Evolutionary conservation across 176 grass and related monocot genomes (phyloP), one percentile per base, ranked within the genome.

Genomic region (Cenchrus purpureus): DNA sequence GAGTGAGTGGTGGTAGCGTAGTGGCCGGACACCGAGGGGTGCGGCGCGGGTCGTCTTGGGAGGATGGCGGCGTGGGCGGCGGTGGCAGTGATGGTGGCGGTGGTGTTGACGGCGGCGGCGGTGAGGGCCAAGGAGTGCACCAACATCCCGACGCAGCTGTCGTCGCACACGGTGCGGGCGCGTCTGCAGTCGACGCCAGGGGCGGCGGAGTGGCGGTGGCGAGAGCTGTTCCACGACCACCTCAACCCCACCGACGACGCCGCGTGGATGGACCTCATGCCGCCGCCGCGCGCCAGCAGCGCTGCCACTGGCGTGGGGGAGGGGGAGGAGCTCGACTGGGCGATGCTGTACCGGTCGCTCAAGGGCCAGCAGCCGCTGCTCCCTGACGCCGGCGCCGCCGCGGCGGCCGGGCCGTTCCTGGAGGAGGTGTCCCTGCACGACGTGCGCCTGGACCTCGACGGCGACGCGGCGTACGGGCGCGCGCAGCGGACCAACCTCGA

Each of bases 401-500:
- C 5, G 86, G 70, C 8, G 3, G 53, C 19, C 19, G 62, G 45
- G 76, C 0, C 74, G 60, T 87, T 94, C 62, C 57, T 97, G 31
- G 83, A 73, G 64, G 92, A 90, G 83, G 90, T 71, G 52, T 82
- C 89, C 22, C 94, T 97, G 53, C 90, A 94, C 13, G 92, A 94
- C 53, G 87, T 97, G 76, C 70, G 85, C 5, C 79, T 97, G 15
- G 89, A 92, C 54, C 48, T 2, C 15, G 51, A 68, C 89, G 43
- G 60, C 61, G 70, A 92, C 71, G 73, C 63, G n/a, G 55, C 77
- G 50, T 92, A 92, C 69, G 94, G 87, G 70, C 78, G 46, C 0
- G 94, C 92, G 44, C 87, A 97, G 89, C 75, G 76, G 71, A 97
- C 94, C 7, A 97, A 94, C 76, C 85, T 94, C 16, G 94, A 97